Percentiles rank a stretch among this genome's conserved stretches.
Conservation (phyloP, 2,329 filamentous ascomycete species). For the Albifimbria verrucaria region DNA sequence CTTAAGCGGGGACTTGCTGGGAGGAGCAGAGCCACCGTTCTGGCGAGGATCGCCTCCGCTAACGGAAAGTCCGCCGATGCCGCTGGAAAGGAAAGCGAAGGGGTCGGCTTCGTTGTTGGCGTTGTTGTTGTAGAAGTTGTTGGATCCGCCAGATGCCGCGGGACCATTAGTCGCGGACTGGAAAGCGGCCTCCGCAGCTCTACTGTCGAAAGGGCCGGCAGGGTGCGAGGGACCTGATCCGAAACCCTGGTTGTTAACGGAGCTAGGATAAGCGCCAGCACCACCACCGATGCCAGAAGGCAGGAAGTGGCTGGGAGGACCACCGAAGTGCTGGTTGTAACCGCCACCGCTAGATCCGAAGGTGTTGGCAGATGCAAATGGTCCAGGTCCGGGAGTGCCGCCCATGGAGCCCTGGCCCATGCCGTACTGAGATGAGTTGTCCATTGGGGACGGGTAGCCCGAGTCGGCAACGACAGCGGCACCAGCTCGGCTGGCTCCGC, state of each 20-base stretch:
- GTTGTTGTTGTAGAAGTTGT: slow-evolving; percentile 55
- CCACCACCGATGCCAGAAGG: slow-evolving; percentile 76
- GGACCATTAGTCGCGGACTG: slow-evolving; percentile 81
- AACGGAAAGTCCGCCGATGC: slow-evolving; percentile 70
- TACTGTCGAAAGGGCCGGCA: slow-evolving; percentile 86
- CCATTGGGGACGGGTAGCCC: slow-evolving; percentile 87
- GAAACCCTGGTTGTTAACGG: slow-evolving; percentile 74
- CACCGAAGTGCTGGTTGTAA: slow-evolving; percentile 79
- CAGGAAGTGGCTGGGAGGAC: slow-evolving; percentile 84
- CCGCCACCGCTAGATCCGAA: slow-evolving; percentile 61
- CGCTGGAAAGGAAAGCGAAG: slow-evolving; percentile 74
- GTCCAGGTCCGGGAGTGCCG: slow-evolving; percentile 74
- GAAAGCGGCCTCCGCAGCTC: slow-evolving; percentile 91
- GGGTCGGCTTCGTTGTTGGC: slow-evolving; percentile 66
- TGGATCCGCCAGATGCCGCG: slow-evolving; percentile 68
- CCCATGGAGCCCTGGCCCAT: slow-evolving; percentile 88
- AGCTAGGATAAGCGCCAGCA: slow-evolving; percentile 69
- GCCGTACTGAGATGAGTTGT: slow-evolving; percentile 75
- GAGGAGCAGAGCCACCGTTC: slow-evolving; percentile 55
- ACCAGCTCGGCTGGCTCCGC: slow-evolving; percentile 88
- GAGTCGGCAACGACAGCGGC: slow-evolving; percentile 94
- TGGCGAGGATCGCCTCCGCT: slow-evolving; percentile 62
- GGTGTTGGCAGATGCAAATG: slow-evolving; percentile 67
- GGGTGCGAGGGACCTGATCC: slow-evolving; percentile 76
- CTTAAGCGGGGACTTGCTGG: slow-evolving; percentile 60